Base-by-base conservation (phyloP, 2,329 filamentous ascomycete species). In the Macrophomina phaseolina region DNA sequence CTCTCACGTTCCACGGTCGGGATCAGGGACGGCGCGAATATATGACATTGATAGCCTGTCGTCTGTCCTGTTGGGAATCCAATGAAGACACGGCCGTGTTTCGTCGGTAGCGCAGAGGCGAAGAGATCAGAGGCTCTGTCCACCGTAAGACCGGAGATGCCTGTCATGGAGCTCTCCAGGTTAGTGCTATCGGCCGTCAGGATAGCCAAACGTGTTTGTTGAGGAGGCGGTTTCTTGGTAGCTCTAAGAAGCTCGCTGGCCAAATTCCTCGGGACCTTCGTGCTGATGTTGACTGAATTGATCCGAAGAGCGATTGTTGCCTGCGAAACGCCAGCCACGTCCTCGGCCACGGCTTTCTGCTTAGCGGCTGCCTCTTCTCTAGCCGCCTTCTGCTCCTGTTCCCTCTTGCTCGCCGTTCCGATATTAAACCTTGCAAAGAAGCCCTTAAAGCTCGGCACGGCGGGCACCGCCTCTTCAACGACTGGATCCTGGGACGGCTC, bases 11-110 rank as follows among this genome's bases (percentile, higher is more conserved):
- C 95, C 2, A 99, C 96, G 0, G 95, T 99, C 0, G 95, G 95
- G 67, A 99, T 99, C 14, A 99, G 90, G 0, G 94, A 97, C 1
- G 94, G 95, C 0, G 95, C 95, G 12, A 94, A 98, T 36, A 99
- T 91, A 77, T 99, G 95, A 76, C 96, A 91, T 16, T 94, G 91
- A 34, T 94, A 89, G 65, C 94, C 95, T 0, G 96, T 99, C 0
- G 95, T 99, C 81, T 99, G 95, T 71, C 94, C 94, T 1, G 95
- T 99, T 3, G 95, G 94, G 75, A 99, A 99, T 0, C 95, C 95
- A 74, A 99, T 99, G 74, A 98, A 99, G 65, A 99, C 91, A 64
- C 92, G 90, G 6, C 95, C 95, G 72, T 92, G 91, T 77, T 93
- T 96, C 67, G 87, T 93, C 2, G 95, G 95, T 5, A 98, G 81